phyloP scores from a whole-genome alignment of 75 land plant species.

The Sequoiadendron giganteum region DNA sequence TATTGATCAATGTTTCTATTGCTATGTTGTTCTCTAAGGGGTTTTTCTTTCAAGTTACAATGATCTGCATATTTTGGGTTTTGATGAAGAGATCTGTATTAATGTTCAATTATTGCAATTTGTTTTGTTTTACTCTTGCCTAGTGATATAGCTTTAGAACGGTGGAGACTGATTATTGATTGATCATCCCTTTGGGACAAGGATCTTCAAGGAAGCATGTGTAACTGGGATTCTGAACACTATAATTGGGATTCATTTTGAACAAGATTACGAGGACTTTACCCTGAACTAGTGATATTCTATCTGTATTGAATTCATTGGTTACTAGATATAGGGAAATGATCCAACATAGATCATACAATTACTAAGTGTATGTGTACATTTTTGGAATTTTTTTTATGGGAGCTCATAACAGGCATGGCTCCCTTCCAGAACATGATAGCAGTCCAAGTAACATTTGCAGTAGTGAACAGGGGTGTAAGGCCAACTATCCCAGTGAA shows the following conservation, averaged over 20 bases:
- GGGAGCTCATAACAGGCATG: no score
- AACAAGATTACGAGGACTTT: background rate
- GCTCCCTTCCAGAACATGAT: no score
- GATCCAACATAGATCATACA: conserved; percentile 80
- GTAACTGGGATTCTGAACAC: no score
- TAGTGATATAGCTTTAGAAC: background rate
- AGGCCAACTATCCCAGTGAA: conserved; percentile 67
- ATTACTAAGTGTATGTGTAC: conserved; percentile 84
- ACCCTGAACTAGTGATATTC: background rate
- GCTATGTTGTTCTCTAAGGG: background rate
- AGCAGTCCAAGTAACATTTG: no score
- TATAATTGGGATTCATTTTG: no score
- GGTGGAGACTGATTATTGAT: background rate
- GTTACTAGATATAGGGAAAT: no score
- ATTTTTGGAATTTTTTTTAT: conserved; percentile 92
- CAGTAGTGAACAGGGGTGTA: no score
- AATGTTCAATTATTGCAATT: background rate
- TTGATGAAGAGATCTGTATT: background rate
- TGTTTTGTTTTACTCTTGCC: background rate
- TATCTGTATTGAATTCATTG: conserved; percentile 1
- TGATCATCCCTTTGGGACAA: background rate
- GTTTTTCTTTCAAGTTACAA: no score
- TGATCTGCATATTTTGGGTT: background rate
- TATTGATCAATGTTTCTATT: background rate
- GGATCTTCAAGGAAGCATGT: background rate